Conservation (phyloP, 169 alveolate species). For the Eimeria falciformis region DNA sequence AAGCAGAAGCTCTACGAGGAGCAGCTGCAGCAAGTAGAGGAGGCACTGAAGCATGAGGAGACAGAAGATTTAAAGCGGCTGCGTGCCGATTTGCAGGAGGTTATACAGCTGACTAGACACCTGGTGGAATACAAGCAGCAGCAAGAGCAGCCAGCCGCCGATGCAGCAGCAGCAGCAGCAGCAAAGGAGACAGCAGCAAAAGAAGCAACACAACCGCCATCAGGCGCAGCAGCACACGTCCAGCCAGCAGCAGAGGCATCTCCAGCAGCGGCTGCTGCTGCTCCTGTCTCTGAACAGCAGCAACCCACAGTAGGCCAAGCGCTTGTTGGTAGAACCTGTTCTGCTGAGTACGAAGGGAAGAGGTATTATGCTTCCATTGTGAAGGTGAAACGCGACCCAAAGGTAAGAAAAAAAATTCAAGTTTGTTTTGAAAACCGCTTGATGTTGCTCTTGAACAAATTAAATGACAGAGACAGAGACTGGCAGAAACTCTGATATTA, state of each 20-base stretch:
- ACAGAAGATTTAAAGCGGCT: slow-evolving; percentile 67
- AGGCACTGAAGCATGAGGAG: slow-evolving; percentile 77
- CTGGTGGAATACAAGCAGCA: slow-evolving; percentile 69
- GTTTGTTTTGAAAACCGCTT: too few relatives aligned
- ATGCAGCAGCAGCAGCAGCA: slow-evolving; percentile 30
- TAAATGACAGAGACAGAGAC: too few relatives aligned
- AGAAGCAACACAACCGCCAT: not conserved
- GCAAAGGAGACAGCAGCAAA: slow-evolving; percentile 49
- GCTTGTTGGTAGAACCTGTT: slow-evolving; percentile 74
- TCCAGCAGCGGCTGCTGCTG: slow-evolving; percentile 39
- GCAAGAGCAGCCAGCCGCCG: slow-evolving; percentile 64
- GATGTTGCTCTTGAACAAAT: too few relatives aligned
- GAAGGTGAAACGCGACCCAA: slow-evolving; percentile 69
- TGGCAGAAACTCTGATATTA: too few relatives aligned
- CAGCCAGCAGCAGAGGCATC: slow-evolving; percentile 54
- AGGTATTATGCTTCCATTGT: slow-evolving; percentile 71
- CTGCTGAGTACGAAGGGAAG: slow-evolving; percentile 76
- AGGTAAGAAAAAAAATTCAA: not conserved
- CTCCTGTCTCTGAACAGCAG: not conserved
- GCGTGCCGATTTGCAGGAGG: slow-evolving; percentile 75
- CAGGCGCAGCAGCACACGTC: slow-evolving; percentile 12
- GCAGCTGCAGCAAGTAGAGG: slow-evolving; percentile 79
- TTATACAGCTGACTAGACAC: slow-evolving; percentile 73
- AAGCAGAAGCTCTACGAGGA: slow-evolving; percentile 77
- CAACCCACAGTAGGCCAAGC: slow-evolving; percentile 25